Evolutionary conservation across 225 moss, liverwort and hornwort genomes (phyloP), one percentile per base, ranked within the genome.

Genomic region (Neckera pumila): DNA sequence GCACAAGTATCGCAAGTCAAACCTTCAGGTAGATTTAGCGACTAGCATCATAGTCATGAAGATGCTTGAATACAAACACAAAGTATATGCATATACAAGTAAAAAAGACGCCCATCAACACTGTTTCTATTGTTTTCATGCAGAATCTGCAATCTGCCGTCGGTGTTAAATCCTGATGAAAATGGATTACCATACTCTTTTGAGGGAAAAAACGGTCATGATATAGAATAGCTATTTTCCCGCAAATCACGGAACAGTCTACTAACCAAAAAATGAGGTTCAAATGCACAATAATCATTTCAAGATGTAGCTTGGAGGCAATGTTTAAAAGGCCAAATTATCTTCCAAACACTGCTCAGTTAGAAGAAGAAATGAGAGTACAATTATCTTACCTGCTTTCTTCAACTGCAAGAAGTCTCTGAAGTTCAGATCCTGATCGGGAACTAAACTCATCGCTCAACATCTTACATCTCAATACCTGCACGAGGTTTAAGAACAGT

Each of bases 401-500:
- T 87, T 95, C 97, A 74, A 86, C 93, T 83, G 96, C 95, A 84
- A 94, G 91, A 86, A 98, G 93, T 90, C 93, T 93, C 83, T 95
- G 96, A 43, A 98, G 93, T 75, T 94, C 94, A 90, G 94, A 87
- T 63, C 95, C 93, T 77, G 87, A 91, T 81, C 93, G 91, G 33
- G 90, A 90, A 86, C 94, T 95, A 86, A 94, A 97, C 87, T 98
- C 97, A 79, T 96, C 96, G 49, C 93, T 93, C 84, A 98, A 93
- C 89, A 94, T 93, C 76, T 93, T 92, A 89, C 95, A 98, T 85
- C 96, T 94, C 80, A 94, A 88, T 51, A 97, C 96, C 98, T 98
- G 96, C 89, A 90, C 63, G 59, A 81, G 72, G 42, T 72, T 81
- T 47, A 87, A 86, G 45, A 91, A 78, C 47, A 72, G 40, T 36